phyloP scores from a whole-genome alignment of 1,139 yeast genomes.

The Yarrowia galli region DNA sequence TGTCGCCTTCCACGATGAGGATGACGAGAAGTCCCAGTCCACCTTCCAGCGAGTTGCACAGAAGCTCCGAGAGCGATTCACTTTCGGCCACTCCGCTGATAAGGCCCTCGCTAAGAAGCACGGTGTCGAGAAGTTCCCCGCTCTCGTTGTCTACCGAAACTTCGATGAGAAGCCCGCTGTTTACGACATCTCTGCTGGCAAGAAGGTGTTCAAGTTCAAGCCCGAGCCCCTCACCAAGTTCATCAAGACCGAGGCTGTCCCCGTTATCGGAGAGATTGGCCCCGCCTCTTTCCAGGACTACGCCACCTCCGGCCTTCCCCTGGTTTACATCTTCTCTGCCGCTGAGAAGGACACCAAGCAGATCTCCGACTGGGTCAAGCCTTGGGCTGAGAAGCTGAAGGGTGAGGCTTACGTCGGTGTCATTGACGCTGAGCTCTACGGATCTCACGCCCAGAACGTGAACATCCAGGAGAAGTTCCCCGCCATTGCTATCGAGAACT shows the following conservation, averaged over 20 bases:
- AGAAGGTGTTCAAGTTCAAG: constrained; percentile 48
- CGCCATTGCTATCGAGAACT: constrained; percentile 85
- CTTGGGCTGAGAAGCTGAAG: constrained; percentile 75
- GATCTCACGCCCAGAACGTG: constrained; percentile 87
- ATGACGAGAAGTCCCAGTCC: constrained; percentile 53
- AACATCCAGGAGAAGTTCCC: constrained; percentile 90
- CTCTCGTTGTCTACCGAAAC: constrained; percentile 58
- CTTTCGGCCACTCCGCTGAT: constrained; percentile 66
- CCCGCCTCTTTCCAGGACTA: constrained; percentile 81
- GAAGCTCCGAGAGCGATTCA: constrained; percentile 64
- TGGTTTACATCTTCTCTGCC: constrained; percentile 87
- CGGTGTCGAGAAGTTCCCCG: constrained; percentile 56
- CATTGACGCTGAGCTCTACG: constrained; percentile 80
- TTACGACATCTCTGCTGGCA: constrained; percentile 51
- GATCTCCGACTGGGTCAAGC: constrained; percentile 60
- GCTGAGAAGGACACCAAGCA: constrained; percentile 69
- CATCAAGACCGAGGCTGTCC: constrained; percentile 74
- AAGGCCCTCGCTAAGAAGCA: constrained; percentile 57
- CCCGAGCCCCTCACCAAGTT: constrained; percentile 59
- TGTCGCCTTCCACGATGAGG: constrained; percentile 55
- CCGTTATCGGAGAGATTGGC: constrained; percentile 88
- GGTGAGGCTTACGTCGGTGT: constrained; percentile 89
- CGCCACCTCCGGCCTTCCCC: constrained; percentile 74
- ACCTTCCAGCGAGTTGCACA: constrained; percentile 65
- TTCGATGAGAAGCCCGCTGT: constrained; percentile 54